phyloP scores from a whole-genome alignment of 441 rosid genomes.

The Mallotus japonicus region DNA sequence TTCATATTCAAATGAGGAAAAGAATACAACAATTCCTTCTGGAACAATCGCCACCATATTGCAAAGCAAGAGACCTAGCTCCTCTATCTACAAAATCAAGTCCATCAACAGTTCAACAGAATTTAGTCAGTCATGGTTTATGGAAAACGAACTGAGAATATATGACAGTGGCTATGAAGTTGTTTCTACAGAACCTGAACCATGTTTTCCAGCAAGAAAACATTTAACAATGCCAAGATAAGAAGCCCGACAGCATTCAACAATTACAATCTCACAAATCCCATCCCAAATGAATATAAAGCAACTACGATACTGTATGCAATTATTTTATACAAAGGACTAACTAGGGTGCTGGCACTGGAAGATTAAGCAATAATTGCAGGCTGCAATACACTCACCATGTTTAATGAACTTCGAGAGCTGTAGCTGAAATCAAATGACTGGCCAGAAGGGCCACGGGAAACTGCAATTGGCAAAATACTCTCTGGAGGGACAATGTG shows the following conservation, averaged over 20 bases:
- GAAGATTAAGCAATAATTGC: constrained; percentile 12
- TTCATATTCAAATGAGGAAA: constrained; percentile 93
- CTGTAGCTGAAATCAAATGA: constrained; percentile 85
- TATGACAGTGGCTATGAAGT: neutral
- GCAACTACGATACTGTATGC: neutral
- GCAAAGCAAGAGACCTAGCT: constrained; percentile 85
- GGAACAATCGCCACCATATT: constrained; percentile 81
- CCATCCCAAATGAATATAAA: neutral
- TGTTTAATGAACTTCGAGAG: constrained; percentile 61
- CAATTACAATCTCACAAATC: constrained; percentile 1
- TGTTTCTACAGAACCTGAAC: constrained; percentile 10
- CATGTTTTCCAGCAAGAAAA: neutral
- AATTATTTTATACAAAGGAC: neutral
- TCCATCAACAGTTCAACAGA: constrained; percentile 13
- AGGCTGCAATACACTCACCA: constrained; percentile 46
- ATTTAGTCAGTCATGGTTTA: constrained; percentile 16
- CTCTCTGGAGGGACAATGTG: constrained; percentile 89
- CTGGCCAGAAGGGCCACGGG: constrained; percentile 80
- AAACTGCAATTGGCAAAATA: constrained; percentile 76
- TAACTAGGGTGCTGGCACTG: constrained; percentile 2
- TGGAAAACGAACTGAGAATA: neutral
- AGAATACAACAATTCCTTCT: constrained; percentile 89
- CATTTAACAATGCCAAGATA: neutral
- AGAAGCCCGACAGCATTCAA: neutral
- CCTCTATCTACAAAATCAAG: constrained; percentile 61